These are phyloP conservation scores for Carex kokanica DNA, from an alignment of 176 grass and related monocot genomes.

Conservation along the genomic window DNA sequence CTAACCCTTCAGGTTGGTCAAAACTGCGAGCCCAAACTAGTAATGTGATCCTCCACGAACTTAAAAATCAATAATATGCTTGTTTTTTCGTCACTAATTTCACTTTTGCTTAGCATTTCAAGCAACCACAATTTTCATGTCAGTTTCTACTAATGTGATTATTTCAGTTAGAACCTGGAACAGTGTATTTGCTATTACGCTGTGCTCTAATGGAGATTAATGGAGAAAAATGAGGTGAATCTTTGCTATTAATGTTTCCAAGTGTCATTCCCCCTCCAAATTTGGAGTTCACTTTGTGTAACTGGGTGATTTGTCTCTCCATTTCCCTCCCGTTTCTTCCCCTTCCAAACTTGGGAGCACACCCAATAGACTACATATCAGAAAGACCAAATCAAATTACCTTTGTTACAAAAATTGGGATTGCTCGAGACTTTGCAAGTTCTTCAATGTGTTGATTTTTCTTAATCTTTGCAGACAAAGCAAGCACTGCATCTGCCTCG, in stretches of 20 bases:
- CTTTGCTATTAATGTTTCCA: not conserved
- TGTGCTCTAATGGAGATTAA: not conserved
- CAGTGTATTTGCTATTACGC: not conserved
- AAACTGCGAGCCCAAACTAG: not conserved
- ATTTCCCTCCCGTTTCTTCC: not conserved
- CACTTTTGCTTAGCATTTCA: not conserved
- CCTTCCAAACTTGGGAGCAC: not conserved
- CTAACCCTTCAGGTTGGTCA: not conserved
- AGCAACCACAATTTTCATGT: not conserved
- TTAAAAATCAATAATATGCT: not conserved
- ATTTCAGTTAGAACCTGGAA: not conserved
- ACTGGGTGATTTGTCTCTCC: not conserved
- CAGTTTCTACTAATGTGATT: not conserved
- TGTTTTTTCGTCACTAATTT: not conserved
- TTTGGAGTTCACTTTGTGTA: not conserved
- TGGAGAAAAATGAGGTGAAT: not conserved
- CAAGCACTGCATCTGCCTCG: constrained; percentile 75
- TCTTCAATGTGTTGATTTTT: constrained; percentile 83
- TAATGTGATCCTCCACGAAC: not conserved
- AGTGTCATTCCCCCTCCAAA: not conserved
- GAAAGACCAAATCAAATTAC: constrained; percentile 18
- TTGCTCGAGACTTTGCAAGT: constrained; percentile 49
- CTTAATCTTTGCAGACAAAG: constrained; percentile 68
- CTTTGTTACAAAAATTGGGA: constrained; percentile 77
- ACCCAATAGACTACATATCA: constrained; percentile 1